These are phyloP conservation scores for Wickerhamiella galacta DNA, from an alignment of 805 yeast genomes.

Conservation along the genomic window DNA sequence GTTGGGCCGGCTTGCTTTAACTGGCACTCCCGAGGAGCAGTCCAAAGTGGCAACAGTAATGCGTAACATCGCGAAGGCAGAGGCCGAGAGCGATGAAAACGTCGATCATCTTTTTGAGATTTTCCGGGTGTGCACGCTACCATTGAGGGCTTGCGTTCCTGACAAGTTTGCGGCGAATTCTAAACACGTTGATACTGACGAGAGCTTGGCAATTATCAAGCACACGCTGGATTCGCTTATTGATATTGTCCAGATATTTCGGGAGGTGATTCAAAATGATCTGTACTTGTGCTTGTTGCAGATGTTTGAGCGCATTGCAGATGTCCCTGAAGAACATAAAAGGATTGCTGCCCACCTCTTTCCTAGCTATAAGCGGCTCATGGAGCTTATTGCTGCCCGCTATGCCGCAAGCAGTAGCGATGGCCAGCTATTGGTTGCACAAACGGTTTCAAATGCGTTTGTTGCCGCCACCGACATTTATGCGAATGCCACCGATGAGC, in stretches of 20 bases:
- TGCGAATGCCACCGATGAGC: conserved; percentile 2
- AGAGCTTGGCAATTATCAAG: conserved; percentile 4
- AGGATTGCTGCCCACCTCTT: conserved; percentile 35
- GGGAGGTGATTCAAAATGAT: conserved; percentile 51
- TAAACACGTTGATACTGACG: conserved; percentile 15
- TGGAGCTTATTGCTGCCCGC: conserved; percentile 20
- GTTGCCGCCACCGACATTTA: conserved; percentile 3
- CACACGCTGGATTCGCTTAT: conserved; percentile 1
- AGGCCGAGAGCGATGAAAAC: conserved; percentile 30
- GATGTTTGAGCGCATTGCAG: conserved; percentile 41
- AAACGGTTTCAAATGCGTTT: conserved; percentile 4
- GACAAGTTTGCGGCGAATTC: conserved; percentile 21
- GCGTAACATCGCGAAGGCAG: conserved; percentile 34
- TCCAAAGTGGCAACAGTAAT: conserved; percentile 17
- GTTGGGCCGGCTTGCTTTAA: conserved; percentile 51
- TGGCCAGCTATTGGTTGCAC: conserved; percentile 6
- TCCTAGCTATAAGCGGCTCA: conserved; percentile 33
- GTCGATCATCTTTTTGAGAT: conserved; percentile 75
- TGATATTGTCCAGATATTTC: conserved; percentile 49
- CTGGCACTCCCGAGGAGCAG: conserved; percentile 35
- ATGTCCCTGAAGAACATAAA: conserved; percentile 26
- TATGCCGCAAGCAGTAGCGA: too few relatives aligned
- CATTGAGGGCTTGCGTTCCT: conserved; percentile 44
- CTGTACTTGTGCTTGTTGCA: conserved; percentile 35
- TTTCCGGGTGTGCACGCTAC: conserved; percentile 48